A percentile compares a stretch with the other conserved stretches of the same genome.
phyloP scores from a whole-genome alignment of 106 monocot species.

The Acorus calamus region DNA sequence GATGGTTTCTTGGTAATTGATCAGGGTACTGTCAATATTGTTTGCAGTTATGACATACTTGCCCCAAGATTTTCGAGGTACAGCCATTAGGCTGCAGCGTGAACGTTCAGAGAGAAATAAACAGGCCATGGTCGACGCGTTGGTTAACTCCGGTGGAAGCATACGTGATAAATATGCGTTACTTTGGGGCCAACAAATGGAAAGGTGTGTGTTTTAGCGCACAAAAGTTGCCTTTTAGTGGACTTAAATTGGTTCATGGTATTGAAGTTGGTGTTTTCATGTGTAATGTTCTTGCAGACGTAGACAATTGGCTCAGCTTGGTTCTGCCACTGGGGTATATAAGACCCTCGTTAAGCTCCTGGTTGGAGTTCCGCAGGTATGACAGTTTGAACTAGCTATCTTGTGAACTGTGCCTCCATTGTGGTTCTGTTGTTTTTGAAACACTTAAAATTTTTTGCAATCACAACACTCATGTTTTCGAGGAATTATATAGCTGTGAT shows the following conservation, averaged over 20 bases:
- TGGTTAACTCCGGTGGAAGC: constrained; percentile 76
- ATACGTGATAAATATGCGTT: constrained; percentile 86
- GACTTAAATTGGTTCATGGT: too few relatives aligned
- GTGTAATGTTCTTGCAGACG: constrained; percentile 33
- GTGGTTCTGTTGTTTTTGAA: too few relatives aligned
- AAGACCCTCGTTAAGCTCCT: constrained; percentile 97
- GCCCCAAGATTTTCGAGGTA: constrained; percentile 98
- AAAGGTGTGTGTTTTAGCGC: constrained; percentile 38
- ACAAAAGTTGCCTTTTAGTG: not conserved
- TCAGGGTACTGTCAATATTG: constrained; percentile 16
- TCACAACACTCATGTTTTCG: too few relatives aligned
- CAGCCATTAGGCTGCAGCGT: constrained; percentile 75
- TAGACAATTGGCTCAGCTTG: constrained; percentile 84
- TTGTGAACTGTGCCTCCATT: too few relatives aligned
- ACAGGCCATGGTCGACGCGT: constrained; percentile 80
- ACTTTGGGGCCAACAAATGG: constrained; percentile 97
- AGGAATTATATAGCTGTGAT: too few relatives aligned
- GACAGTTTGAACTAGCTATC: not conserved
- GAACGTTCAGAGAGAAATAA: constrained; percentile 92
- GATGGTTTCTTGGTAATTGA: constrained; percentile 15
- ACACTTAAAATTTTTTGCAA: too few relatives aligned
- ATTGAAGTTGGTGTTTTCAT: not conserved
- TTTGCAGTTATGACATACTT: constrained; percentile 99
- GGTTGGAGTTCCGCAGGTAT: constrained; percentile 97
- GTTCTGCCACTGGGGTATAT: constrained; percentile 90